Percentiles rank a stretch among this genome's conserved stretches.
Conservation (phyloP, 2,329 filamentous ascomycete genomes). For the Myriosclerotinia duriaeana region DNA sequence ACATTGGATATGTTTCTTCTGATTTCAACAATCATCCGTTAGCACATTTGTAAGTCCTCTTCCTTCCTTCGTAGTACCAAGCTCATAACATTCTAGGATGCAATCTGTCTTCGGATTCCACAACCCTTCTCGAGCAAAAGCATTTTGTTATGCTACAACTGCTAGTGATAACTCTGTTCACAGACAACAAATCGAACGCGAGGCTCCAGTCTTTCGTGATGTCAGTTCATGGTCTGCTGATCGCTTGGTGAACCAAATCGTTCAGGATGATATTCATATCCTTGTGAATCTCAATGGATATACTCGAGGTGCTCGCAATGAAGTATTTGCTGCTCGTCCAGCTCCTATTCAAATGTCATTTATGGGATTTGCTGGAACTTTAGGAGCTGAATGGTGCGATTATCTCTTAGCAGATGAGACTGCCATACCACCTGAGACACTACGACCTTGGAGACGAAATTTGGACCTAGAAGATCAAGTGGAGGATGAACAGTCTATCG, state of each 20-base stretch:
- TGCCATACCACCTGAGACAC: slow-evolving; percentile 77
- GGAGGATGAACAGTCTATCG: slow-evolving; percentile 59
- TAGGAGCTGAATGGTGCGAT: slow-evolving; percentile 98
- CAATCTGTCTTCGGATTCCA: slow-evolving; percentile 97
- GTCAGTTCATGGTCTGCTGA: slow-evolving; percentile 85
- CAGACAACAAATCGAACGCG: slow-evolving; percentile 86
- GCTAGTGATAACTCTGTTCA: slow-evolving; percentile 85
- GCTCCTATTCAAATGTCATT: slow-evolving; percentile 99
- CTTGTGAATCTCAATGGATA: slow-evolving; percentile 98
- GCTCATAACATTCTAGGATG: slow-evolving; percentile 57
- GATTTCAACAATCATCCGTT: slow-evolving; percentile 99
- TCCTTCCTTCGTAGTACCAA: background rate
- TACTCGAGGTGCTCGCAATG: slow-evolving; percentile 92
- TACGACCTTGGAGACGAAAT: slow-evolving; percentile 77
- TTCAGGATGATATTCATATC: slow-evolving; percentile 86
- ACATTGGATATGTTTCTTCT: slow-evolving; percentile 93
- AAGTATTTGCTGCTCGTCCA: slow-evolving; percentile 91
- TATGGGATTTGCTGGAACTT: slow-evolving; percentile 95
- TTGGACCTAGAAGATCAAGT: slow-evolving; percentile 68
- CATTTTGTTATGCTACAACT: slow-evolving; percentile 95
- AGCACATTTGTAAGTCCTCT: slow-evolving; percentile 68
- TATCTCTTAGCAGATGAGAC: slow-evolving; percentile 90
- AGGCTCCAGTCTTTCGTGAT: slow-evolving; percentile 88
- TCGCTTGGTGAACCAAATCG: slow-evolving; percentile 79
- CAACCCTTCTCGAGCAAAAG: slow-evolving; percentile 68